These are phyloP conservation scores for Phytophthora sp. DNA, from an alignment of 352 stramenopile species.

Conservation along the genomic window DNA sequence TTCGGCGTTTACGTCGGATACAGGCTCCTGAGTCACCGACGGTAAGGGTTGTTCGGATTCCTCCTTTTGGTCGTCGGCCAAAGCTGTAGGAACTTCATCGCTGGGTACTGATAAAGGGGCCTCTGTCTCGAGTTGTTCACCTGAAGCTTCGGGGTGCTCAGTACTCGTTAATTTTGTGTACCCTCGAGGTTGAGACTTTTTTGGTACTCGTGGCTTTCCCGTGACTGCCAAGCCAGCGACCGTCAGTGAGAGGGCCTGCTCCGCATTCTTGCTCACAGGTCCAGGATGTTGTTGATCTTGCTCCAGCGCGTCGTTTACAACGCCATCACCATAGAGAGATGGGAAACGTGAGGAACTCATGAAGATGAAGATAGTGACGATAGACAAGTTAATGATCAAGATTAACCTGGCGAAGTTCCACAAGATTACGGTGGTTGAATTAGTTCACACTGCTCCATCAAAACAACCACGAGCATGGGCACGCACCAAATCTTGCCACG, in stretches of 20 bases:
- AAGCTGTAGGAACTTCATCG: background rate
- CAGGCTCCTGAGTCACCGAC: background rate
- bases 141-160: background rate
- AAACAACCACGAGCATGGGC: background rate
- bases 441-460: background rate
- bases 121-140: conserved; percentile 16
- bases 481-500: conserved; percentile 40
- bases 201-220: conserved; percentile 9
- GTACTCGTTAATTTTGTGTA: conserved; percentile 35
- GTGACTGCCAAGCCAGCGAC: background rate
- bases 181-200: conserved; percentile 3
- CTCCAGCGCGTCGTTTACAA: conserved; percentile 47
- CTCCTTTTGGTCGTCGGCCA: background rate
- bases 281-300: conserved; percentile 33
- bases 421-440: background rate
- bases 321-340: conserved; percentile 32
- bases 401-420: conserved; percentile 39
- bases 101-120: background rate
- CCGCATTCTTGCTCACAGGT: conserved; percentile 17
- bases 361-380: conserved; percentile 62
- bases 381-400: conserved; percentile 54
- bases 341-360: conserved; percentile 58
- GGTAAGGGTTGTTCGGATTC: conserved; percentile 1
- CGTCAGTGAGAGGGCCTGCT: conserved; percentile 4
- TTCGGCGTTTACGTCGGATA: background rate